Evolutionary conservation across 2,329 filamentous ascomycete species (phyloP).

Genomic region (Aspergillus sp.): DNA sequence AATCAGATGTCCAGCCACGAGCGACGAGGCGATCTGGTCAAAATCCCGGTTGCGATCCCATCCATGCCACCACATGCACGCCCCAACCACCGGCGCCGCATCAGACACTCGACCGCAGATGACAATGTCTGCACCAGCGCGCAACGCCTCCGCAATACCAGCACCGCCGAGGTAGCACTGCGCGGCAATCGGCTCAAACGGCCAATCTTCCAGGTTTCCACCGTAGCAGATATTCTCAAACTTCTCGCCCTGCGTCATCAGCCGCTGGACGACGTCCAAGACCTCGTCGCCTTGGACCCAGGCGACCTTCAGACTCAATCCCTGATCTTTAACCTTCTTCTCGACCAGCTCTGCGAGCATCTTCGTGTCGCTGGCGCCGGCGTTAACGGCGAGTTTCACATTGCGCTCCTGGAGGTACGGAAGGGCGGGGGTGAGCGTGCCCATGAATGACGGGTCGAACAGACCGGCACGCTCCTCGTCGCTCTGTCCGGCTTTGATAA

Average conservation of each 20-base stretch:
- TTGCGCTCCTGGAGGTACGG: conserved; percentile 35
- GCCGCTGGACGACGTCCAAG: conserved; percentile 25
- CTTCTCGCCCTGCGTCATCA: conserved; percentile 28
- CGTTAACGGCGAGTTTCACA: conserved; percentile 43
- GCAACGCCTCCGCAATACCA: conserved; percentile 32
- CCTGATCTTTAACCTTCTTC: conserved; percentile 31
- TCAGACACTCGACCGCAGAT: conserved; percentile 43
- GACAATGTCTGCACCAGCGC: conserved; percentile 41
- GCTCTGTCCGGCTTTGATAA: background rate
- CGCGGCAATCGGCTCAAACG: background rate
- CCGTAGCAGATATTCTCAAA: conserved; percentile 15
- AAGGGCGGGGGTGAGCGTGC: conserved; percentile 38
- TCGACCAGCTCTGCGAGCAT: conserved; percentile 15
- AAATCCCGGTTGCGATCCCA: conserved; percentile 28
- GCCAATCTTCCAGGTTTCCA: background rate
- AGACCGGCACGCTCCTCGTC: conserved; percentile 18
- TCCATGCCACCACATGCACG: conserved; percentile 25
- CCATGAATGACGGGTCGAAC: conserved; percentile 34
- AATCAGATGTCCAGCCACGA: conserved; percentile 26
- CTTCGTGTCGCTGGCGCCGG: conserved; percentile 40
- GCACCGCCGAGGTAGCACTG: conserved; percentile 9
- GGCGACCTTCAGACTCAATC: conserved; percentile 33
- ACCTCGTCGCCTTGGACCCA: conserved; percentile 44
- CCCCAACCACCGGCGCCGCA: conserved; percentile 32
- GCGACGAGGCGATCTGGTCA: conserved; percentile 27